Evolutionary conservation across 2,329 filamentous ascomycete genomes (phyloP).

Genomic region (Colletotrichum sp.): DNA sequence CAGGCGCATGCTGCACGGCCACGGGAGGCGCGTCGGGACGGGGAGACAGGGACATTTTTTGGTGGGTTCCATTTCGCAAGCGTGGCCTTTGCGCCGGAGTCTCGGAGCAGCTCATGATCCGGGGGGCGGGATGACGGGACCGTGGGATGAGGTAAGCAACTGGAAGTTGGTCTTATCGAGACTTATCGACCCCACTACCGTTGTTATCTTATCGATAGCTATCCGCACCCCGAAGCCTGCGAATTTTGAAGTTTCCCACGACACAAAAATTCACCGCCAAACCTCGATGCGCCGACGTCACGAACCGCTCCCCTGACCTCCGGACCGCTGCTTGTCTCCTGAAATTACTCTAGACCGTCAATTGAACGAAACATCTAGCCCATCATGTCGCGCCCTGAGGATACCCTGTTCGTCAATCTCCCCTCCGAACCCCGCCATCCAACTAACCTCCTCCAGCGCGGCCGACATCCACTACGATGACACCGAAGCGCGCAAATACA

Average conservation of each 20-base stretch:
- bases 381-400: slow-evolving; percentile 96
- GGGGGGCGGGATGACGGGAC: background rate
- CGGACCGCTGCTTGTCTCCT: background rate
- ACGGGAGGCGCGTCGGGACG: background rate
- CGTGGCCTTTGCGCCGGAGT: slow-evolving; percentile 19
- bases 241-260: slow-evolving; percentile 18
- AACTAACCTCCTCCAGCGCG: slow-evolving; percentile 59
- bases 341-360: background rate
- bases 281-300: slow-evolving; percentile 5
- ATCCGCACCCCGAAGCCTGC: slow-evolving; percentile 2
- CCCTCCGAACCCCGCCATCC: slow-evolving; percentile 14
- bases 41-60: background rate
- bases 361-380: background rate
- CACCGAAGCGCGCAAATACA: slow-evolving; percentile 94
- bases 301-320: background rate
- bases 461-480: slow-evolving; percentile 99
- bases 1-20: background rate
- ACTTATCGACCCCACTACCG: background rate
- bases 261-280: slow-evolving; percentile 17
- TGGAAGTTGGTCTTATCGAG: no score
- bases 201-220: slow-evolving; percentile 13
- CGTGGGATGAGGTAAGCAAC: background rate
- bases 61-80: slow-evolving; percentile 8
- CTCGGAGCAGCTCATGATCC: slow-evolving; percentile 5
- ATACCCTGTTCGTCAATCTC: slow-evolving; percentile 72